Base-by-base conservation (phyloP, 345 rosid genomes). In the Sisymbrium irio region DNA sequence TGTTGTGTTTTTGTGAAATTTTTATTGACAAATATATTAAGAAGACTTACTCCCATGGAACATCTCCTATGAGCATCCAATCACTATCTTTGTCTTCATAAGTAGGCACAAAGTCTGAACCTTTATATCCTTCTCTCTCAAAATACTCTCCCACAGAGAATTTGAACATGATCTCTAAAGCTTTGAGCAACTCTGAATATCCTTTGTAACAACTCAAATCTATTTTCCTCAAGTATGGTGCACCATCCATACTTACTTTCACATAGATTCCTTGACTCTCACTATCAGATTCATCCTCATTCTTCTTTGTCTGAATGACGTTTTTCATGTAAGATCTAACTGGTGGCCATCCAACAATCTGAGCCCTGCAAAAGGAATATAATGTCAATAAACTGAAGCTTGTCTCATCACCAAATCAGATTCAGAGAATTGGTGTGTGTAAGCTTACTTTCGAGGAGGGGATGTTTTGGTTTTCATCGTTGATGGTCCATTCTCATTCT, bases 281-380 rank as follows among this genome's bases (percentile, higher is more conserved):
- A 12, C n/a, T 72, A 3, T 83, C 85, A 13, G 73, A 72, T 60
- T 22, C 25, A 10, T 46, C 68, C 70, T 22, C 25, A 10, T 46
- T 71, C 70, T 78, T 78, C 77, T 83, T 86, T 9, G 58, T 47
- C 50, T 78, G 82, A 49, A 88, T 30, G 69, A 36, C 82, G 72
- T 91, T 91, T 75, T 87, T 91, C 85, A 94, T 63, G 82, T 82
- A 86, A n/a, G 97, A 89, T 75, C 88, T 64, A 73, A 93, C 72
- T 9, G 98, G 98, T 46, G 98, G 98, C 98, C 97, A 93, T 12
- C 98, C 96, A 15, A 93, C 93, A 25, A 87, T 80, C 67, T 85
- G 96, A 41, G 80, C 85, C 80, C 98, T 93, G 84, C 36, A 51
- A 79, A 69, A 66, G 45, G 5, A 51, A 54, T 27, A 11, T 20